phyloP scores from a whole-genome alignment of 1,284 basidiomycete genomes.

The Leccinum griseonigrum region DNA sequence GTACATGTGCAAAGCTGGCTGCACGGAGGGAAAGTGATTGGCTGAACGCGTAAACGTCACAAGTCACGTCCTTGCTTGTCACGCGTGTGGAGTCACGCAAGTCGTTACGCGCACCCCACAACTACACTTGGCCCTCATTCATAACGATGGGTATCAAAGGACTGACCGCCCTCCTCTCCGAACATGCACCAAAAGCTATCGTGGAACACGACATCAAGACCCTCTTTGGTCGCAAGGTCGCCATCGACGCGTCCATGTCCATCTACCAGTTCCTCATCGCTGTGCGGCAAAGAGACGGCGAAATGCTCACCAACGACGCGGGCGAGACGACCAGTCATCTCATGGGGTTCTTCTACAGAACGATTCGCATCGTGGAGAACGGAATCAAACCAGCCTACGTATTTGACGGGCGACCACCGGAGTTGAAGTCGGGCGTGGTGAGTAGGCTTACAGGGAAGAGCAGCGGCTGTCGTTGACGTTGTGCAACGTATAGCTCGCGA shows the following conservation, averaged over 20 bases:
- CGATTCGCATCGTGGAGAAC: constrained; percentile 97
- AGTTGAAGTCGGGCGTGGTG: constrained; percentile 95
- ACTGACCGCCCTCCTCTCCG: constrained; percentile 84
- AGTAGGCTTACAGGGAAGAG: constrained; percentile 33
- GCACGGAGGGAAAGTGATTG: not conserved
- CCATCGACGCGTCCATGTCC: constrained; percentile 97
- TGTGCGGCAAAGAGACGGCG: constrained; percentile 93
- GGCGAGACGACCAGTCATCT: constrained; percentile 98
- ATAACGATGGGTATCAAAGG: constrained; percentile 85
- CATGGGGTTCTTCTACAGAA: constrained; percentile 98
- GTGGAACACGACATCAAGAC: constrained; percentile 95
- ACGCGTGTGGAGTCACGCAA: constrained; percentile 16
- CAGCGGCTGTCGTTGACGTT: not conserved
- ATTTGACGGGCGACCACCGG: constrained; percentile 98
- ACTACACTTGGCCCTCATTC: not conserved
- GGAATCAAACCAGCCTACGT: constrained; percentile 98
- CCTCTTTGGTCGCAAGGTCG: constrained; percentile 96
- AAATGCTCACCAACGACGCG: constrained; percentile 93
- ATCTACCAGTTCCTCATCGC: constrained; percentile 98
- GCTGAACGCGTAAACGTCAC: constrained; percentile 17
- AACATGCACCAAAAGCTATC: constrained; percentile 88
- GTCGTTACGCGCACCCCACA: not conserved
- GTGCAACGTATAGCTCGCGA: constrained; percentile 64
- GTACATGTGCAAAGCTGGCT: not conserved
- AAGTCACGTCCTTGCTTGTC: constrained; percentile 9